Conservation (phyloP, 2,329 filamentous ascomycete species). For the Ophiostoma sp. region DNA sequence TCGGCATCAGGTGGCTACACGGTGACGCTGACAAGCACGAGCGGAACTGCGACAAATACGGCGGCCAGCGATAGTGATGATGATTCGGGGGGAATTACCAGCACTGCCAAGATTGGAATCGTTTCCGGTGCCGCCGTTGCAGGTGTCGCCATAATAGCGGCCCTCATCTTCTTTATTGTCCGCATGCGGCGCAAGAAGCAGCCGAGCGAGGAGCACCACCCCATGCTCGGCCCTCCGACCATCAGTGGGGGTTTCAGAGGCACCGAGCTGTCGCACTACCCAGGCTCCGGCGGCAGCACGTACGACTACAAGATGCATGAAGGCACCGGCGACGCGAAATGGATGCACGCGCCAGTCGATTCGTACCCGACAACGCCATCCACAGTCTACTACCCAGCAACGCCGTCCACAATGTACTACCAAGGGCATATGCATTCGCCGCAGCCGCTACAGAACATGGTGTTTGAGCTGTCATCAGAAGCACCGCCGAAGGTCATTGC, state of each 20-base stretch:
- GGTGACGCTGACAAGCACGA: background rate
- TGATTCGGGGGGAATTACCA: slow-evolving; percentile 26
- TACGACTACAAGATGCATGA: slow-evolving; percentile 21
- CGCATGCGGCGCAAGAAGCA: slow-evolving; percentile 28
- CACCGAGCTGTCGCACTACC: slow-evolving; percentile 14
- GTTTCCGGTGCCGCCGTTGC: slow-evolving; percentile 27
- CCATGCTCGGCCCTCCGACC: slow-evolving; percentile 28
- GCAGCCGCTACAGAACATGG: background rate
- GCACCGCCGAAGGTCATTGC: slow-evolving; percentile 19
- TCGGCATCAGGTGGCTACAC: background rate
- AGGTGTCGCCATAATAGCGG: slow-evolving; percentile 27
- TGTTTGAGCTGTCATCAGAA: background rate
- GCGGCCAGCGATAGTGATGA: background rate
- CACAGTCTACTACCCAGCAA: background rate
- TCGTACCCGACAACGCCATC: slow-evolving; percentile 12
- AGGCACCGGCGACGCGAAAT: background rate
- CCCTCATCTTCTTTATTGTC: slow-evolving; percentile 26
- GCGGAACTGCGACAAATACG: background rate
- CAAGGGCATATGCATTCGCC: background rate
- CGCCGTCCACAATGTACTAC: background rate
- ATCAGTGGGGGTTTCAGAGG: slow-evolving; percentile 23
- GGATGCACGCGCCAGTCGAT: slow-evolving; percentile 13
- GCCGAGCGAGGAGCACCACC: slow-evolving; percentile 30
- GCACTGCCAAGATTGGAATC: slow-evolving; percentile 30
- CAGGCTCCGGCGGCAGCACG: slow-evolving; percentile 2